These are phyloP conservation scores for Ascoidea tarda DNA, from an alignment of 805 yeast genomes.

Conservation along the genomic window DNA sequence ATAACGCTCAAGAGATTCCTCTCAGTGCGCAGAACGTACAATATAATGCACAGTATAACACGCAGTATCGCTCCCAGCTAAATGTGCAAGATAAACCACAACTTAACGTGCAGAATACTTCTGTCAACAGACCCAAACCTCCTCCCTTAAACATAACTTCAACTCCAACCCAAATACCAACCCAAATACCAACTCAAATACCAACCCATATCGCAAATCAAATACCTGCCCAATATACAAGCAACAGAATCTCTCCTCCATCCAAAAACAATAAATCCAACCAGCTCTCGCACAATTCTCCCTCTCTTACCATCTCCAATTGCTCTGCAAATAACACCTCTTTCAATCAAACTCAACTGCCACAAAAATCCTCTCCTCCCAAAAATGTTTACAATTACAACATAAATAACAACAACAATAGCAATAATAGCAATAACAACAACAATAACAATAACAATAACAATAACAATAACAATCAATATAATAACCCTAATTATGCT, in stretches of 20 bases:
- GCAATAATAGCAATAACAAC: constrained; percentile 4
- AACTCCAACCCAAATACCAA: not conserved
- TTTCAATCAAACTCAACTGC: not conserved
- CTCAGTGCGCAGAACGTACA: no score
- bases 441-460: constrained; percentile 2
- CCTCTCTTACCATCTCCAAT: not conserved
- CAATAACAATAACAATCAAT: constrained; percentile 3
- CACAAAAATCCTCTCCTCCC: not conserved
- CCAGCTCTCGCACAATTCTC: not conserved
- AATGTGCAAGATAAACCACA: no score
- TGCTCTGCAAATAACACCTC: not conserved
- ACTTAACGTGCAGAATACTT: not conserved
- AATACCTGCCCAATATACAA: not conserved
- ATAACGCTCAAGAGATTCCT: no score
- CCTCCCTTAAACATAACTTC: not conserved
- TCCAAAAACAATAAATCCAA: no score
- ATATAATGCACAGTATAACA: no score
- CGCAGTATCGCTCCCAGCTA: no score
- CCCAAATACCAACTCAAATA: not conserved
- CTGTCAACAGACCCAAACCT: not conserved
- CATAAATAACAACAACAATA: constrained; percentile 3
- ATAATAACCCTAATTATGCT: not conserved
- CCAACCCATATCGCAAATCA: not conserved
- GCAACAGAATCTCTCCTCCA: not conserved
- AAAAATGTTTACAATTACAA: not conserved